Evolutionary conservation across 305 asterid genomes (phyloP).

Genomic region (Fraxinus floribunda): DNA sequence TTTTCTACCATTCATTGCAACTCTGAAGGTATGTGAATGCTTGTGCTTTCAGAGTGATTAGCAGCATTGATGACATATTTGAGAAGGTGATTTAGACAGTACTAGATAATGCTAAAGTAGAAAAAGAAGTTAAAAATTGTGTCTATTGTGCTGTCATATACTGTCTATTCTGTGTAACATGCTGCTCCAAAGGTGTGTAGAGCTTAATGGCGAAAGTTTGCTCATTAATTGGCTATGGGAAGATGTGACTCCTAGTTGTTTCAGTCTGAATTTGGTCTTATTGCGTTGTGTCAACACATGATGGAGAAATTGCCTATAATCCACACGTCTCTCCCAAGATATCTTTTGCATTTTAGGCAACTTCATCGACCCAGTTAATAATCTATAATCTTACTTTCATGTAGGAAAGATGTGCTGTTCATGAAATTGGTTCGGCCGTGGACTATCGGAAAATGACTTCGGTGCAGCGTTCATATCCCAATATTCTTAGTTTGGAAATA

Average conservation of each 20-base stretch:
- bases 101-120: background rate
- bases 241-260: background rate
- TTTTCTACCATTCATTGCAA: constrained; percentile 87
- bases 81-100: background rate
- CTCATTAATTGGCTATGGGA: background rate
- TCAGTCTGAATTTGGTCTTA: background rate
- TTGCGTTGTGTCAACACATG: background rate
- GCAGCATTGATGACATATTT: background rate
- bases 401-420: constrained; percentile 90
- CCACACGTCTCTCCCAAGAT: background rate
- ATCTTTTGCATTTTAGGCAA: background rate
- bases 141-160: background rate
- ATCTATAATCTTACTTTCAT: constrained; percentile 30
- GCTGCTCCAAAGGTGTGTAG: background rate
- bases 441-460: constrained; percentile 92
- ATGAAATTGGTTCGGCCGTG: constrained; percentile 83
- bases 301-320: background rate
- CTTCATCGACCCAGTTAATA: constrained; percentile 12
- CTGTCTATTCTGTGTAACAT: background rate
- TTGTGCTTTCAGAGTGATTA: constrained; percentile 3
- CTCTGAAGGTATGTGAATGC: constrained; percentile 60
- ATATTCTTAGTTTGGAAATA: background rate
- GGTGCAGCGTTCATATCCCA: constrained; percentile 36
- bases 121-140: background rate
- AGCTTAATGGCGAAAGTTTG: background rate